phyloP scores from a whole-genome alignment of 2,329 filamentous ascomycete genomes.

The Pestalotiopsis fici region DNA sequence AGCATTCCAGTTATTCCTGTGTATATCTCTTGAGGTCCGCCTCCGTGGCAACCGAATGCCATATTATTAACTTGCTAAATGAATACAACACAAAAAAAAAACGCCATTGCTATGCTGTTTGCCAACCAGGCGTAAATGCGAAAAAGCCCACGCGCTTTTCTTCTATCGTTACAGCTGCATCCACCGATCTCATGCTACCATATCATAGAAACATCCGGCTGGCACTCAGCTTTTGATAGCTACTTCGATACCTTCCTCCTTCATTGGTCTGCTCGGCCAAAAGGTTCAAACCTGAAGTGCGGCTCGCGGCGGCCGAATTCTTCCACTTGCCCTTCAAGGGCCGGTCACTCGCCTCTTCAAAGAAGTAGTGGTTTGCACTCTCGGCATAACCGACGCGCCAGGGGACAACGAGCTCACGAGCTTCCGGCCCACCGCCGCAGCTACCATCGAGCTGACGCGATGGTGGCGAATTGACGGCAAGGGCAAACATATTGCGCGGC shows the following conservation, averaged over 20 bases:
- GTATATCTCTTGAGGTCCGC: background rate
- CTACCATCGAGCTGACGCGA: slow-evolving; percentile 36
- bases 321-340: slow-evolving; percentile 27
- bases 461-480: slow-evolving; percentile 64
- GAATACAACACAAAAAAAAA: background rate
- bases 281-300: background rate
- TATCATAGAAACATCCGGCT: slow-evolving; percentile 10
- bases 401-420: slow-evolving; percentile 37
- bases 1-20: background rate
- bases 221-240: slow-evolving; percentile 24
- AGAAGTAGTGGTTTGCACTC: slow-evolving; percentile 42
- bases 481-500: slow-evolving; percentile 71
- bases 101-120: slow-evolving; percentile 4
- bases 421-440: slow-evolving; percentile 37
- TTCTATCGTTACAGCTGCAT: background rate
- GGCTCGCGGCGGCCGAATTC: slow-evolving; percentile 7
- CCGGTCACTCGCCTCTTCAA: slow-evolving; percentile 35
- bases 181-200: background rate
- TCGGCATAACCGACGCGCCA: slow-evolving; percentile 42
- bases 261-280: background rate
- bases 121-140: background rate
- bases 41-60: background rate
- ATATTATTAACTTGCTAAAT: background rate
- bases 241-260: slow-evolving; percentile 17
- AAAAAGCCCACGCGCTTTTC: background rate